phyloP scores from a whole-genome alignment of 176 grass and related monocot genomes.

The Panicum miliaceum region DNA sequence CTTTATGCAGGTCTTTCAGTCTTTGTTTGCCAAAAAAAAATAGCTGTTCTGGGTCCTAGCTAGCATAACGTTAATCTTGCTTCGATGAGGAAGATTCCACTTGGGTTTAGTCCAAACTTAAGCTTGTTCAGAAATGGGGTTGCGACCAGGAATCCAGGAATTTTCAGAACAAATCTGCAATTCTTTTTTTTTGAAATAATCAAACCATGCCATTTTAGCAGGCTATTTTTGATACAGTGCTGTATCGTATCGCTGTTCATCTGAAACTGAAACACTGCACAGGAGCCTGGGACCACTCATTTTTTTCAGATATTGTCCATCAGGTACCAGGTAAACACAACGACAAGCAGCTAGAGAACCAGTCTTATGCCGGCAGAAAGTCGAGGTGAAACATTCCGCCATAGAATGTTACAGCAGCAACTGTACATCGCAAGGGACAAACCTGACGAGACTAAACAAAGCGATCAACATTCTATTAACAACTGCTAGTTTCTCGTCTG shows the following conservation, averaged over 20 bases:
- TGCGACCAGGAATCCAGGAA: not conserved
- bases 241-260: not conserved
- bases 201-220: not conserved
- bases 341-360: not conserved
- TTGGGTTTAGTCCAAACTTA: not conserved
- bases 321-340: not conserved
- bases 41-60: not conserved
- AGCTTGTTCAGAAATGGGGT: not conserved
- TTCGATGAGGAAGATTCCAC: not conserved
- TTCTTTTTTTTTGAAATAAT: too few species aligned
- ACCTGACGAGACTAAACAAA: conserved; percentile 20
- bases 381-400: not conserved
- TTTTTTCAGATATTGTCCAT: not conserved
- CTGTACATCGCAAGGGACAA: conserved; percentile 37
- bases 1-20: conserved; percentile 16
- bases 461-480: conserved; percentile 25
- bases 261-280: not conserved
- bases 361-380: not conserved
- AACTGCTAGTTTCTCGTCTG: not conserved
- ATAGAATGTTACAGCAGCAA: conserved; percentile 31
- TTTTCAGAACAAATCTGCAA: not conserved
- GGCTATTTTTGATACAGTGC: not conserved
- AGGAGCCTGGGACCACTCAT: not conserved
- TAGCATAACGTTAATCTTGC: not conserved
- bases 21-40: not conserved